phyloP scores from a whole-genome alignment of 2,329 filamentous ascomycete species.

The Aureobasidium leucospermi region DNA sequence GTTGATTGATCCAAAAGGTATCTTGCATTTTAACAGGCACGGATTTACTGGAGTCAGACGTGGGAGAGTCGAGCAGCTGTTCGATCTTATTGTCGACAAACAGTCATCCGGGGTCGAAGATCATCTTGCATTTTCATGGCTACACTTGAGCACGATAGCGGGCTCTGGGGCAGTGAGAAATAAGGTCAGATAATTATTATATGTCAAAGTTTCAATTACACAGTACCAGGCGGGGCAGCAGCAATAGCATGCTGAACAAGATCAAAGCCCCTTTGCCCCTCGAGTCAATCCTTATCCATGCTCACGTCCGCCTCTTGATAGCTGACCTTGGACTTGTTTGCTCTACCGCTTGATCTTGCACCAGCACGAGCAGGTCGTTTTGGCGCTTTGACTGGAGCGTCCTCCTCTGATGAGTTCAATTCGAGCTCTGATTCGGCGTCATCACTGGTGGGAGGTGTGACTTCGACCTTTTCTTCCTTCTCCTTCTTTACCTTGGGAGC shows the following conservation, averaged over 20 bases:
- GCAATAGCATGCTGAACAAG: constrained; percentile 4
- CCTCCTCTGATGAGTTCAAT: constrained; percentile 24
- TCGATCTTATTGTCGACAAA: no score
- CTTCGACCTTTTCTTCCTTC: constrained; percentile 31
- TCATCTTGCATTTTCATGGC: no score
- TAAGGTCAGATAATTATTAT: no score
- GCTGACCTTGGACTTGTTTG: constrained; percentile 19
- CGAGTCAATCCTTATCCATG: constrained; percentile 14
- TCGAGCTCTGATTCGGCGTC: constrained; percentile 29
- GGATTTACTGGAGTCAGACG: no score
- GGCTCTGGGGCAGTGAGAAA: no score
- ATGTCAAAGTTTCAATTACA: not conserved
- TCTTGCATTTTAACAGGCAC: no score
- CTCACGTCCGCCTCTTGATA: constrained; percentile 21
- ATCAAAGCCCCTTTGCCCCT: not conserved
- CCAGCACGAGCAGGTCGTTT: constrained; percentile 7
- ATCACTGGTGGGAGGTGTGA: constrained; percentile 35
- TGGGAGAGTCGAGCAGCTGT: no score
- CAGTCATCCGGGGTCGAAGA: no score
- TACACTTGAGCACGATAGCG: no score
- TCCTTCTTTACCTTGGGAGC: constrained; percentile 18
- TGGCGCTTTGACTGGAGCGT: not conserved
- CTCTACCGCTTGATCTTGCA: constrained; percentile 17
- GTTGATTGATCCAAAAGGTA: no score
- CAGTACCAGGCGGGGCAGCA: not conserved